Conservation (phyloP, 1,139 yeast species). For the Spathaspora sp. region DNA sequence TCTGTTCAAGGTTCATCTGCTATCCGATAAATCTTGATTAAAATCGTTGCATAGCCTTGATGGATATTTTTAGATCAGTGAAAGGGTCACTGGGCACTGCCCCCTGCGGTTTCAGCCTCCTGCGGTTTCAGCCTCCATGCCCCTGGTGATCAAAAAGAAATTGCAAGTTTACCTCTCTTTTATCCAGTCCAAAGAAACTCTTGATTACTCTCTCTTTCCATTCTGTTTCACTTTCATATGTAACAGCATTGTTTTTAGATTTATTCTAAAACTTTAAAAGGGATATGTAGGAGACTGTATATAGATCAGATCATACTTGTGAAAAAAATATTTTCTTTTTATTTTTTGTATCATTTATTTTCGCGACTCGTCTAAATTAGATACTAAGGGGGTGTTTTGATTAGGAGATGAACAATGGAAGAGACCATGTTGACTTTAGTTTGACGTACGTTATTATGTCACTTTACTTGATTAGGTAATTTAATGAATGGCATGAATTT, state of each 20-base stretch:
- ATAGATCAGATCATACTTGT: too few species aligned
- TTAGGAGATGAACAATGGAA: neutral
- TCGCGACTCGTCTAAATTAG: conserved; percentile 1
- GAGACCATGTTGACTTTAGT: neutral
- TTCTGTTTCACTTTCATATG: too few species aligned
- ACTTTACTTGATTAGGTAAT: neutral
- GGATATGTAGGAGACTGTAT: too few species aligned
- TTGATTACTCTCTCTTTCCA: too few species aligned
- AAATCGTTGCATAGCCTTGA: conserved; percentile 1
- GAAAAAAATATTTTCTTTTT: neutral
- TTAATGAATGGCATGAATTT: neutral
- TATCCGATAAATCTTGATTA: neutral
- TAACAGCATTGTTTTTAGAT: too few species aligned
- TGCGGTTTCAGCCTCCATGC: too few species aligned
- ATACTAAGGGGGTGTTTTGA: neutral
- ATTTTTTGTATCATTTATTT: neutral
- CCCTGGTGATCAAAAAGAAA: too few species aligned
- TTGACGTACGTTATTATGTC: neutral
- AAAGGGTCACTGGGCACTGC: too few species aligned
- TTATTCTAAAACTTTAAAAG: too few species aligned
- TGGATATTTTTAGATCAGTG: neutral
- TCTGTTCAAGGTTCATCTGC: neutral
- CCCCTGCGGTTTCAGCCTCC: too few species aligned
- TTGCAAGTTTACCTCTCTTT: too few species aligned
- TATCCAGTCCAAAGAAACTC: too few species aligned